Base-by-base conservation (phyloP, 2,329 filamentous ascomycete genomes). In the Talaromyces atroroseus region DNA sequence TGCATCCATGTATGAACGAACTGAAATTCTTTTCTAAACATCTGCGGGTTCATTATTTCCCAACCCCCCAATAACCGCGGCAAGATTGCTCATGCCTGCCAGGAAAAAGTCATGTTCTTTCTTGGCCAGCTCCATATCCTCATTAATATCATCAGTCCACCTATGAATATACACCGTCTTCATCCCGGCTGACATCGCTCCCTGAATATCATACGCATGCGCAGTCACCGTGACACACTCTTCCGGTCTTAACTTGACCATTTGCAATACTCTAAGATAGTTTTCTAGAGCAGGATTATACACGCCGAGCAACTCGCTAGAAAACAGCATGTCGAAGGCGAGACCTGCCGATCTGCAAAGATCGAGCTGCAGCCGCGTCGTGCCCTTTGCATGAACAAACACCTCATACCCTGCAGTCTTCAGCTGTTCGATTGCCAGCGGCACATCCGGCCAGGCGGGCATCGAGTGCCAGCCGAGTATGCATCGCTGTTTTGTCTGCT, bases 321-420 rank as follows among this genome's bases (percentile, higher is more conserved):
- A 82, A 54, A 82, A 78, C 1, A 83, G 60, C 72, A 78, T 77
- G 58, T 81, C 64, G 66, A 82, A 83, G 0, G 59, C 61, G 46
- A 83, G 62, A 0, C 73, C 75, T 1, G 79, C 77, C 0, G 74
- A 81, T 26, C 70, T 68, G 1, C 66, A 68, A 2, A 83, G 70
- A 62, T 83, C 78, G 2, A 83, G 73, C 60, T 83, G 81, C 1
- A 83, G 68, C 16, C 81, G 74, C 1, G 77, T 79, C 0, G 79
- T 82, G 0, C 80, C 81, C 56, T 83, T 83, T 5, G 80, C 80
- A 49, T 78, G 73, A 4, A 83, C 80, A 52, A 80, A 77, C 0
- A 77, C 64, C 57, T 79, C 74, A 6, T 74, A 66, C 1, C 69
- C 71, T 2, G 69, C 62, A 1, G 68, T 64, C 14, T 71, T 66